Conservation (phyloP, 208 protist species). For the Trypanosoma boissoni region DNA sequence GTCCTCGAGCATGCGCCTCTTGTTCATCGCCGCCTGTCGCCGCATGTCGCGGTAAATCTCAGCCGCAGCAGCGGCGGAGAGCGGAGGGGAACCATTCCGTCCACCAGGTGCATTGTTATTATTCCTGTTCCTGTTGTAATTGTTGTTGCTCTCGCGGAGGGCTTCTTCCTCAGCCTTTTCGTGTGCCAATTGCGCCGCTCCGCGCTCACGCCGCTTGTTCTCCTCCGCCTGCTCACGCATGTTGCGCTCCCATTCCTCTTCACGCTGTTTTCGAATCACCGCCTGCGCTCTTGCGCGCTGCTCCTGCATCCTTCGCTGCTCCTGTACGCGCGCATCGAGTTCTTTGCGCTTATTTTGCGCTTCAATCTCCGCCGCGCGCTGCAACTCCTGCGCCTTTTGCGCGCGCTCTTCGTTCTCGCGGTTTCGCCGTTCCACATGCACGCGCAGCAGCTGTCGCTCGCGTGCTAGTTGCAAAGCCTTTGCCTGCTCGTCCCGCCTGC, state of each 20-base stretch:
- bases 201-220: slow-evolving; percentile 21
- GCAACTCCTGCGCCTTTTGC: slow-evolving; percentile 28
- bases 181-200: slow-evolving; percentile 24
- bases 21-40: slow-evolving; percentile 73
- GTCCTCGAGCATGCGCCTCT: slow-evolving; percentile 54
- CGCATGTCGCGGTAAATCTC: slow-evolving; percentile 80
- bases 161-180: slow-evolving; percentile 21
- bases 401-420: slow-evolving; percentile 28
- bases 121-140: slow-evolving; percentile 20
- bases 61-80: slow-evolving; percentile 24
- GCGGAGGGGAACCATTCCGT: slow-evolving; percentile 6
- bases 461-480: slow-evolving; percentile 36
- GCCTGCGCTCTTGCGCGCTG: slow-evolving; percentile 42
- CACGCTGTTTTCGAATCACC: slow-evolving; percentile 40
- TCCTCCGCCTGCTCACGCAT: slow-evolving; percentile 48
- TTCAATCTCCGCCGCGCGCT: slow-evolving; percentile 45
- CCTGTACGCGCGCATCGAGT: slow-evolving; percentile 58
- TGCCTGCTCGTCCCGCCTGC: slow-evolving; percentile 45
- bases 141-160: slow-evolving; percentile 20
- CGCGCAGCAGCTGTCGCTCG: slow-evolving; percentile 43
- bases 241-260: slow-evolving; percentile 80
- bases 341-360: slow-evolving; percentile 49
- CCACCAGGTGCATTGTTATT: slow-evolving; percentile 6
- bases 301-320: slow-evolving; percentile 59
- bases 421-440: slow-evolving; percentile 37